phyloP scores from a whole-genome alignment of 495 filamentous ascomycete genomes.

The Trichoderma parareesei region DNA sequence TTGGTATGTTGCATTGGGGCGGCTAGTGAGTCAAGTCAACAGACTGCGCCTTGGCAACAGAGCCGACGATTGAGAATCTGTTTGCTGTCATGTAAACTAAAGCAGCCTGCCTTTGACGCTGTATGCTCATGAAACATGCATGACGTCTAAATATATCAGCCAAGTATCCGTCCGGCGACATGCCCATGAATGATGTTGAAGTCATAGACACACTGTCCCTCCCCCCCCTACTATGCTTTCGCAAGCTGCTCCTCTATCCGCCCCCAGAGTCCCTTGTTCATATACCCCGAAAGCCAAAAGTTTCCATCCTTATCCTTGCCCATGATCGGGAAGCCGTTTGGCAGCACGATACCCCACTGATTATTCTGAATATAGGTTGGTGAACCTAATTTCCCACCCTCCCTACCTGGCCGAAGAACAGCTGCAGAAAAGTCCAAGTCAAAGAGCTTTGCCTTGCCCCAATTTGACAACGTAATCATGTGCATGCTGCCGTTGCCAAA shows the following conservation, averaged over 20 bases:
- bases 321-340: neutral
- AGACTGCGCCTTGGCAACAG: too few species aligned
- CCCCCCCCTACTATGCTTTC: too few species aligned
- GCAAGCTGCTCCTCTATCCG: slow-evolving; percentile 7
- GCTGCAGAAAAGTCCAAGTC: neutral
- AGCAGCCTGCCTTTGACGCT: too few species aligned
- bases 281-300: neutral
- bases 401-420: neutral
- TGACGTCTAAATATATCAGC: too few species aligned
- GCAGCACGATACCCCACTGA: neutral
- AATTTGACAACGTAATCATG: neutral
- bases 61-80: too few species aligned
- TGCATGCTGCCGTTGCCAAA: neutral
- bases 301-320: neutral
- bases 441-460: neutral
- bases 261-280: neutral
- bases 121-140: too few species aligned
- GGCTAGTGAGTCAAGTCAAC: neutral
- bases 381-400: neutral
- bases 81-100: too few species aligned
- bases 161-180: too few species aligned
- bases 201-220: too few species aligned
- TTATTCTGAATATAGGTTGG: neutral
- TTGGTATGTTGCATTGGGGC: neutral
- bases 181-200: too few species aligned